These are phyloP conservation scores for Neurospora sp. DNA, from an alignment of 495 filamentous ascomycete genomes.

Conservation along the genomic window DNA sequence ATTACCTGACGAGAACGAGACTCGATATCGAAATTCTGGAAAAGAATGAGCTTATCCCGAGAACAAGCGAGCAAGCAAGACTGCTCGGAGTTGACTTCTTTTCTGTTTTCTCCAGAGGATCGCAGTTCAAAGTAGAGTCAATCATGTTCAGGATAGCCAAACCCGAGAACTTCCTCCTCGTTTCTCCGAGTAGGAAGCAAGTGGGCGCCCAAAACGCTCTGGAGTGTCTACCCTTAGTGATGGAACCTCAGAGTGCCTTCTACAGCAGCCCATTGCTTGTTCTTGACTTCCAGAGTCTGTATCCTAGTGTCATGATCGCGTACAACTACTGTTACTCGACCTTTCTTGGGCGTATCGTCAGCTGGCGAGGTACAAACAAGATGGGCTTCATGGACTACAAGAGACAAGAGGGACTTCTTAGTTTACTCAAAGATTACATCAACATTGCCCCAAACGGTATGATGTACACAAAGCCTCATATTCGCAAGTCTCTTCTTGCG, in stretches of 20 bases:
- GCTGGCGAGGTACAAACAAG: slow-evolving; percentile 86
- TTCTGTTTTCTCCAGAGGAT: slow-evolving; percentile 86
- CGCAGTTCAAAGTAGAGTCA: slow-evolving; percentile 96
- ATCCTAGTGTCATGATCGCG: slow-evolving; percentile 96
- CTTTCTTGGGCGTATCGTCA: slow-evolving; percentile 73
- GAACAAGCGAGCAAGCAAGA: slow-evolving; percentile 91
- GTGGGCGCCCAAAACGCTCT: slow-evolving; percentile 90
- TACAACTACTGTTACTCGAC: slow-evolving; percentile 99
- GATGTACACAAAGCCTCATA: slow-evolving; percentile 79
- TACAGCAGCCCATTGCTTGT: slow-evolving; percentile 86
- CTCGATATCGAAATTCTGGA: slow-evolving; percentile 87
- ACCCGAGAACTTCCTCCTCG: slow-evolving; percentile 83
- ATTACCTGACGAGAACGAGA: slow-evolving; percentile 67
- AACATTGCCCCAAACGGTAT: slow-evolving; percentile 95
- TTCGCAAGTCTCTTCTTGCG: slow-evolving; percentile 82
- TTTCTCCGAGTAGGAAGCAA: slow-evolving; percentile 84
- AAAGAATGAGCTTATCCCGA: slow-evolving; percentile 73
- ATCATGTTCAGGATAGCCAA: slow-evolving; percentile 98
- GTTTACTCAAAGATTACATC: slow-evolving; percentile 73
- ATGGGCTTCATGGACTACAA: slow-evolving; percentile 86
- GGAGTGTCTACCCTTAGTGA: slow-evolving; percentile 89
- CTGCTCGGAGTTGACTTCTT: slow-evolving; percentile 93
- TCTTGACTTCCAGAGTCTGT: slow-evolving; percentile 91
- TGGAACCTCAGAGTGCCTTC: slow-evolving; percentile 95
- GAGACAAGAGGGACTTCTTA: slow-evolving; percentile 61